Conservation (phyloP, 2,329 filamentous ascomycete species). For the Emergomyces africanus region DNA sequence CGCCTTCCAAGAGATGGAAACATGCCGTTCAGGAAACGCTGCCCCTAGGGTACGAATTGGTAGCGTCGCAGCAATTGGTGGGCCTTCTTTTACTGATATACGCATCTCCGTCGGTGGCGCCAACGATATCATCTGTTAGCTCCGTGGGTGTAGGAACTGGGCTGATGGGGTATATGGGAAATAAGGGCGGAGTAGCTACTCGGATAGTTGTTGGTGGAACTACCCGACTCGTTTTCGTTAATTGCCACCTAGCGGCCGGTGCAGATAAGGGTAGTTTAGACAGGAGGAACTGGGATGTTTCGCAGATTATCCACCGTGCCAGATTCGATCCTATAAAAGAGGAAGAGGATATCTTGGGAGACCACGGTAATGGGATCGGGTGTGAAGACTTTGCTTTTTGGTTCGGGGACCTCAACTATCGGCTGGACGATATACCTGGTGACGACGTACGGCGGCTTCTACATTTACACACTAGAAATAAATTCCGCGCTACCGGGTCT, state of each 20-base stretch:
- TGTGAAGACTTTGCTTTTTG: conserved; percentile 93
- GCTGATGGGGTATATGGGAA: conserved; percentile 83
- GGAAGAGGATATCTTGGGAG: conserved; percentile 50
- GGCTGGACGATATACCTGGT: conserved; percentile 74
- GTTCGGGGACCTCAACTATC: conserved; percentile 94
- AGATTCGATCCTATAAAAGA: conserved; percentile 64
- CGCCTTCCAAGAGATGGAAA: conserved; percentile 66
- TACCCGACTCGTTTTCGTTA: conserved; percentile 78
- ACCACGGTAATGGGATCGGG: conserved; percentile 51
- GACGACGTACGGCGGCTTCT: conserved; percentile 80
- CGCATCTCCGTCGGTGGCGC: conserved; percentile 61
- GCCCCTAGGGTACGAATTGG: conserved; percentile 60
- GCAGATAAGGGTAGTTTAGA: conserved; percentile 65
- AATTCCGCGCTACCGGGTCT: conserved; percentile 9
- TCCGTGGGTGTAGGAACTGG: conserved; percentile 78
- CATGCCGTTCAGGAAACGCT: conserved; percentile 59
- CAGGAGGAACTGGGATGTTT: conserved; percentile 77
- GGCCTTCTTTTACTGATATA: conserved; percentile 77
- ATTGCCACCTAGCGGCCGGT: conserved; percentile 83
- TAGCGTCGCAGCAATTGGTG: conserved; percentile 74
- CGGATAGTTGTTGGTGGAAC: conserved; percentile 80
- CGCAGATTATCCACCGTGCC: conserved; percentile 62
- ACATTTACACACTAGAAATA: conserved; percentile 48
- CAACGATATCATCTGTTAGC: conserved; percentile 68
- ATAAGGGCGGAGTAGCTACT: conserved; percentile 80